Evolutionary conservation across 768 basidiomycete genomes (phyloP).

Genomic region (Leucosporidium creatinivorum): DNA sequence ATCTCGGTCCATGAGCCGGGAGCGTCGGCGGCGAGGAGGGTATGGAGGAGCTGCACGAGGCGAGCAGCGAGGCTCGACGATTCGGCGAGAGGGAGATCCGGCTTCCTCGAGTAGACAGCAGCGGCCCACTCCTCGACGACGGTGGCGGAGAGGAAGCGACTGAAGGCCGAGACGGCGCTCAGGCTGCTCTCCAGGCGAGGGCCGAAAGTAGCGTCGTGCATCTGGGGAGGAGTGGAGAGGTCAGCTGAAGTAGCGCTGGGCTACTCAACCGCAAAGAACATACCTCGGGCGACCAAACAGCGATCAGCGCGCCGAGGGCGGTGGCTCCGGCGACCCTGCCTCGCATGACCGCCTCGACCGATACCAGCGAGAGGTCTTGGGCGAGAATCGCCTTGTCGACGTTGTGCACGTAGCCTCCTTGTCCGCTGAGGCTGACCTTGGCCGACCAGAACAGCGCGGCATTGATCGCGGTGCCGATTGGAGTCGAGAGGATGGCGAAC

Average conservation of each 20-base stretch:
- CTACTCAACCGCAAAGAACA: not conserved
- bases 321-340: slow-evolving; percentile 71
- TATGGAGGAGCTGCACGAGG: slow-evolving; percentile 47
- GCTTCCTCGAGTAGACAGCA: slow-evolving; percentile 45
- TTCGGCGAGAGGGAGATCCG: not conserved
- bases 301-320: slow-evolving; percentile 53
- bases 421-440: slow-evolving; percentile 45
- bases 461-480: slow-evolving; percentile 72
- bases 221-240: slow-evolving; percentile 26
- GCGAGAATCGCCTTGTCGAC: slow-evolving; percentile 92
- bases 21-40: slow-evolving; percentile 63
- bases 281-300: slow-evolving; percentile 17
- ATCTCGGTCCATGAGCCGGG: slow-evolving; percentile 86
- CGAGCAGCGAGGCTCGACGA: slow-evolving; percentile 61
- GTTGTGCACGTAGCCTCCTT: slow-evolving; percentile 57
- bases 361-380: slow-evolving; percentile 78
- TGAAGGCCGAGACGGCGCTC: slow-evolving; percentile 81
- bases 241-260: no score
- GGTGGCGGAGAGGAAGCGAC: slow-evolving; percentile 75
- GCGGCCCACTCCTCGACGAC: slow-evolving; percentile 88
- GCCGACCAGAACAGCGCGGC: slow-evolving; percentile 58
- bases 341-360: slow-evolving; percentile 65
- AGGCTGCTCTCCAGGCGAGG: slow-evolving; percentile 66
- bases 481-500: slow-evolving; percentile 84
- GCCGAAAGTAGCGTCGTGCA: slow-evolving; percentile 61